Evolutionary conservation across 345 rosid species (phyloP).

Genomic region (Camelina neglecta): DNA sequence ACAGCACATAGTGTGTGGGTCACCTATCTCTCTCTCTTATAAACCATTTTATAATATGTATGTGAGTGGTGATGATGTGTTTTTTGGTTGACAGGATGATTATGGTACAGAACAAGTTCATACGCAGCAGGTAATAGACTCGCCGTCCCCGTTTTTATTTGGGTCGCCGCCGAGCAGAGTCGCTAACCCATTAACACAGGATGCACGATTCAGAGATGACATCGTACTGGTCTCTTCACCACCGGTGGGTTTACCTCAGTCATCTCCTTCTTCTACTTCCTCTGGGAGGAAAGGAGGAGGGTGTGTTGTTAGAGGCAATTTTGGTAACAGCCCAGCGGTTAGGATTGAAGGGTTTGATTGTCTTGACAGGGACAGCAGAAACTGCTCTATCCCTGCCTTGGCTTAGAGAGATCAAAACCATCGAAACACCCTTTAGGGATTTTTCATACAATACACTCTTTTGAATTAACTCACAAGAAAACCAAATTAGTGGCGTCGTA

Average conservation of each 20-base stretch:
- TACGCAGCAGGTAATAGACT: slow-evolving; percentile 54
- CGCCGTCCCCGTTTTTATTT: slow-evolving; percentile 75
- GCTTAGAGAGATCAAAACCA: slow-evolving; percentile 47
- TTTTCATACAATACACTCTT: slow-evolving; percentile 8
- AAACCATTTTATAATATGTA: background rate
- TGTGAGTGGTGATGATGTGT: background rate
- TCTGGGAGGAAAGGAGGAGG: slow-evolving; percentile 78
- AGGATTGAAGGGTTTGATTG: slow-evolving; percentile 95
- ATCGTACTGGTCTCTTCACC: slow-evolving; percentile 34
- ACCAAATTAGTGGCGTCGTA: slow-evolving; percentile 29
- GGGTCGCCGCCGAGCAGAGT: slow-evolving; percentile 99
- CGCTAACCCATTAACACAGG: slow-evolving; percentile 95
- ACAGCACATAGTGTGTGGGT: slow-evolving; percentile 37
- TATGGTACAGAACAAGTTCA: slow-evolving; percentile 63
- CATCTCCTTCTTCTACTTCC: slow-evolving; percentile 59
- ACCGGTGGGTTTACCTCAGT: slow-evolving; percentile 45
- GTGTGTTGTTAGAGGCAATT: slow-evolving; percentile 64
- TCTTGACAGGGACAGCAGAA: slow-evolving; percentile 79
- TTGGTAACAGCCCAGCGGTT: slow-evolving; percentile 88
- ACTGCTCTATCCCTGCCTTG: slow-evolving; percentile 81
- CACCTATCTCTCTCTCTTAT: background rate
- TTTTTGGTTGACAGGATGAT: slow-evolving; percentile 54
- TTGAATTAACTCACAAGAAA: slow-evolving; percentile 22
- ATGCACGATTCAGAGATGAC: slow-evolving; percentile 85
- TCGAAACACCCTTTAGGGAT: no score